Evolutionary conservation across 169 alveolate genomes (phyloP), one percentile per base, ranked within the genome.

Genomic region (Plasmodium berghei): DNA sequence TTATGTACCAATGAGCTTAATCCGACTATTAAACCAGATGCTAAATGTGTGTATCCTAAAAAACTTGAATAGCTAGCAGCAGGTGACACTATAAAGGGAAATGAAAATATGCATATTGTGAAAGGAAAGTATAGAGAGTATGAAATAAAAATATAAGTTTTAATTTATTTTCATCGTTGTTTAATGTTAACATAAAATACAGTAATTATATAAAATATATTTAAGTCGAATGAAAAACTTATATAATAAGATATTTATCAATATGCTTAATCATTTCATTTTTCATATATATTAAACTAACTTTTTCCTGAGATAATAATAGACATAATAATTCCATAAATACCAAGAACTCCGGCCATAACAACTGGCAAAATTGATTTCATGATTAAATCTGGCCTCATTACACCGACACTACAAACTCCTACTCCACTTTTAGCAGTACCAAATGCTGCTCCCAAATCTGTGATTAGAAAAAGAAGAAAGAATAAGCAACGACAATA

Each of bases 341-440:
- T 98, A 77, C 99, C 99, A 92, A 98, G 93, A 87, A 98, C 98
- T 96, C 99, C 99, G 58, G 99, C 99, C 99, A 99, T 98, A 94
- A 99, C 98, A 63, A 98, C 99, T 45, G 99, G 99, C 55, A 99
- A 97, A 90, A 99, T 98, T 59, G 99, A 98, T 90, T 98, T 98
- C 99, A 98, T 98, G 85, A 99, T 97, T 90, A 98, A 94, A 74
- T 99, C 99, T 12, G 99, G 99, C 73, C 99, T 97, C 98, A 98
- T 96, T 54, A 99, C 99, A 62, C 99, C 99, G 99, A 99, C 98
- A 89, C 99, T 96, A 62, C 99, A 95, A 75, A 99, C 98, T 45
- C 99, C 99, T 24, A 98, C 99, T 54, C 99, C 99, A 64, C 98
- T 94, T 94, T 98, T 97, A 20, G 99, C 99, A 42, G 99, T 98